Base-by-base conservation (phyloP, 164 flowering plant genomes). In the Saururus chinensis region DNA sequence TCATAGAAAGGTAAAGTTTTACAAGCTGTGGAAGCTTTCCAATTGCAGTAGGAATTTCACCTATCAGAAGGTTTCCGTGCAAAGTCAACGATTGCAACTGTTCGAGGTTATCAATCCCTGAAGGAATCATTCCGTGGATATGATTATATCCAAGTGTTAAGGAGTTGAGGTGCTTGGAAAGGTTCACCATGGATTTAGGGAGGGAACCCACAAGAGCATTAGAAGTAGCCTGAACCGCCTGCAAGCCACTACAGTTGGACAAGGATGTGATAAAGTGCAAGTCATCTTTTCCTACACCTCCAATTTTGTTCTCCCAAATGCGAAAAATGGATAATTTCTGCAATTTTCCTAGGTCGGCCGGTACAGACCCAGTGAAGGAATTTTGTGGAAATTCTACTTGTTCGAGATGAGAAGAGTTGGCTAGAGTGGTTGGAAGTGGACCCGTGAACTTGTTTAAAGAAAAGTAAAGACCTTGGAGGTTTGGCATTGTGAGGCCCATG, bases 111-210 rank as follows among this genome's bases (percentile, higher is more conserved):
- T 54, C 74, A 12, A 83, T 62, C 26, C 71, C 73, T 11, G 24
- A 0, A 9, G 81, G 80, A 11, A 81, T 76, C 14, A 11, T 53
- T 40, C 84, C 77, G 26, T 9, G 30, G 61, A 81, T 23, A 17
- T 22, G 24, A 56, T 76, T 81, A 4, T 19, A 1, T 11, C 66
- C 71, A 1, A 75, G 9, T 5, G 0, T 0, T 5, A 75, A 40
- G 0, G 0, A 3, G 7, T 13, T 1, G 0, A 74, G 48, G 0
- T 35, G 26, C 24, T 65, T 53, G 4, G 81, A 73, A 35, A 77
- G 61, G 52, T 75, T 80, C 21, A 60, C 61, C 0, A 80, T 53
- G 40, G 65, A 66, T 10, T 41, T 30, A 2, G 81, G 78, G 20
- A 80, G 26, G 6, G 25, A 11, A 0, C 84, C 81, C 13, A 63